Evolutionary conservation across 2,329 filamentous ascomycete genomes (phyloP).

Genomic region (Ceratocystis cacaofunesta): DNA sequence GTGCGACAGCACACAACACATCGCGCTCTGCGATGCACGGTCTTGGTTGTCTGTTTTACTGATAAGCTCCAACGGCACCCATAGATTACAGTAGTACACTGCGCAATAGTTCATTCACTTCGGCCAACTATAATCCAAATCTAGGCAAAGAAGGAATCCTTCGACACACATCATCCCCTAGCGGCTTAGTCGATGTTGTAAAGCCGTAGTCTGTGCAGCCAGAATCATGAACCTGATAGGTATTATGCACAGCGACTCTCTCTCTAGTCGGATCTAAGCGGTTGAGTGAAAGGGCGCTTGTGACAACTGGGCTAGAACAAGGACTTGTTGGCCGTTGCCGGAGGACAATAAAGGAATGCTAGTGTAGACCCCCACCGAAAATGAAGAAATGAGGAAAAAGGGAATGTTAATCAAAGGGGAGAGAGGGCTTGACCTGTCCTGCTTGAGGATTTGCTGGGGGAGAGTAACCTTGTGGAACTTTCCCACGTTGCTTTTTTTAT

Average conservation of each 20-base stretch:
- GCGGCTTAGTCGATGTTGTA: slow-evolving; percentile 4
- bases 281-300: neutral
- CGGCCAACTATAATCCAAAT: neutral
- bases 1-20: neutral
- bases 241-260: neutral
- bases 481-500: neutral
- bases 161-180: neutral
- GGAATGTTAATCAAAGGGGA: neutral
- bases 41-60: too few species aligned
- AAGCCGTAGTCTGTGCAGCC: slow-evolving; percentile 3
- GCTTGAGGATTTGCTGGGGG: neutral
- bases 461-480: neutral
- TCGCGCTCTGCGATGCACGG: too few species aligned
- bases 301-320: neutral
- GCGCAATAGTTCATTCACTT: neutral
- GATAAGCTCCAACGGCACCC: too few species aligned
- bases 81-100: too few species aligned
- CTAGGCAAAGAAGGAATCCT: neutral
- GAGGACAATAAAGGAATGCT: neutral
- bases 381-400: neutral
- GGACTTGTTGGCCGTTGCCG: neutral
- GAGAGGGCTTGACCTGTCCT: neutral
- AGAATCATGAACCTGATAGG: neutral
- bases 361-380: neutral
- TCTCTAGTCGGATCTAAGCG: neutral